Conservation (phyloP, 139 green algal species). For the Chlorella sp. region DNA sequence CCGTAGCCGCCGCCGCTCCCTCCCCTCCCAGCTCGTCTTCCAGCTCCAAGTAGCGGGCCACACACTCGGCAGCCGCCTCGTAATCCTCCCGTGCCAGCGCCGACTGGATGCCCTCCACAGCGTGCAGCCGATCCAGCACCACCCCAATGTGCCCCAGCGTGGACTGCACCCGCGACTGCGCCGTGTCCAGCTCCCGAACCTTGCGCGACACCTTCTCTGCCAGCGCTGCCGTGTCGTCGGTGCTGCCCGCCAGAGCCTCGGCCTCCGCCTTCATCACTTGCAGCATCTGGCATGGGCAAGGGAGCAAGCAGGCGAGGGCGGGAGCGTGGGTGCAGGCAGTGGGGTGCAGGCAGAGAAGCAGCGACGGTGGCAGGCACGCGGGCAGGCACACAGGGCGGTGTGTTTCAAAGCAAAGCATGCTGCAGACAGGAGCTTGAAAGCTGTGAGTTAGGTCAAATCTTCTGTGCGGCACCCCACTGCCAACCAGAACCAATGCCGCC, state of each 20-base stretch:
- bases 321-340: background rate
- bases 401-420: too few relatives aligned
- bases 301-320: background rate
- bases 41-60: constrained; percentile 82
- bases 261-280: constrained; percentile 82
- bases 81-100: constrained; percentile 80
- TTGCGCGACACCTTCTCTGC: constrained; percentile 89
- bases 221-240: constrained; percentile 73
- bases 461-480: too few relatives aligned
- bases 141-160: constrained; percentile 70
- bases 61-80: constrained; percentile 82
- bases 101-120: constrained; percentile 77
- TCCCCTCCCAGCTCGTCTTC: constrained; percentile 59
- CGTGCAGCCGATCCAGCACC: constrained; percentile 82
- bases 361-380: too few relatives aligned
- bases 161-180: constrained; percentile 72
- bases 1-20: background rate
- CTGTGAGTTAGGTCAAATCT: too few relatives aligned
- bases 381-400: too few relatives aligned
- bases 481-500: too few relatives aligned
- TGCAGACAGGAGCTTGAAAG: too few relatives aligned
- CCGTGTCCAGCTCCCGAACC: constrained; percentile 79
- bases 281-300: constrained; percentile 62
- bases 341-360: too few relatives aligned
- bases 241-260: constrained; percentile 72